Evolutionary conservation across 257 asterid genomes (phyloP), one percentile per base, ranked within the genome.

Genomic region (Echites panduratus): DNA sequence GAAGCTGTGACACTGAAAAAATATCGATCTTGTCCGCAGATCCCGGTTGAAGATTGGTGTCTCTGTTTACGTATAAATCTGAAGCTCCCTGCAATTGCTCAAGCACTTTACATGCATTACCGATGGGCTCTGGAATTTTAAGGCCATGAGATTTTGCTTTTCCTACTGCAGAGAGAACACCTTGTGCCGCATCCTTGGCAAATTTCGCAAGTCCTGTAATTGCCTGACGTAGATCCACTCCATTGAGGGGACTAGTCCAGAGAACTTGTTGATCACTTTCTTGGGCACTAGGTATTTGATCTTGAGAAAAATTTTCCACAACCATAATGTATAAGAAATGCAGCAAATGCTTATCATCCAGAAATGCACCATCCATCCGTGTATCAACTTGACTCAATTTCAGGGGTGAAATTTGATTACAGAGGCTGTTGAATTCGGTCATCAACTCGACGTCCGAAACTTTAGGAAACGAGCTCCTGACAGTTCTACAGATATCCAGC

Each of bases 391-490:
- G 45, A 27, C 26, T 24, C 49, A 73, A 35, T 65, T 71, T 16
- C 17, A 85, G 80, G 38, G 89, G 87, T 35, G 85, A 82, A 9
- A 74, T 79, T 7, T 68, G 73, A n/a, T 35, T 40, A 19, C 80
- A 48, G 70, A 82, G 53, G 40, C 27, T 10, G 2, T 7, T 32
- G 59, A 76, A 59, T 7, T 49, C 26, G 22, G 24, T 54, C 20
- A 14, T 61, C 43, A 50, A 53, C 1, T 44, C 48, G 13, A 12
- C 7, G 5, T 76, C 45, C 20, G 32, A 1, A 24, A 7, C 14
- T 1, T 4, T 17, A 29, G 13, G 19, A 29, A 54, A 56, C 8
- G 24, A 5, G 12, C 5, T 61, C 19, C 53, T 11, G 6, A 82
- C 50, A 67, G 61, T 66, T 17, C 32, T 48, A 17, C 10, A 11